A percentile compares a stretch with the other conserved stretches of the same genome.
These are phyloP conservation scores for Hamigera avellanea DNA, from an alignment of 495 filamentous ascomycete species.

Conservation along the genomic window DNA sequence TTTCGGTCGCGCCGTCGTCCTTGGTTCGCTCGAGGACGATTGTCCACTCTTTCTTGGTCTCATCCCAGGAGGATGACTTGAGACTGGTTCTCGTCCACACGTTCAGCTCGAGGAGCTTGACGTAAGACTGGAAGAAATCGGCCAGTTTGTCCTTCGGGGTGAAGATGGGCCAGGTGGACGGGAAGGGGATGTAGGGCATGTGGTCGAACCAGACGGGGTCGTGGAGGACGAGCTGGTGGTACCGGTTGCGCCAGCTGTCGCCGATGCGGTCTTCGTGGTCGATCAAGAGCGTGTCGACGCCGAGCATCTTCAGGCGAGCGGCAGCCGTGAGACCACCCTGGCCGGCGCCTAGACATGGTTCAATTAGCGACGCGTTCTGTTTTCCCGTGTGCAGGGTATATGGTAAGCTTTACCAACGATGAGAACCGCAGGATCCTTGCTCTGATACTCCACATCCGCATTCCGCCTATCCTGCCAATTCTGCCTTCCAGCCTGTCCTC, in stretches of 20 bases:
- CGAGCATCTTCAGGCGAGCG: conserved; percentile 66
- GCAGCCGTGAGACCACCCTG: conserved; percentile 46
- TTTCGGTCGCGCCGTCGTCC: conserved; percentile 36
- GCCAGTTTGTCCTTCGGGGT: conserved; percentile 76
- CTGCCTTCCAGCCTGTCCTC: conserved; percentile 38
- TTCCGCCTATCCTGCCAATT: conserved; percentile 59
- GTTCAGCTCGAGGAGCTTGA: conserved; percentile 61
- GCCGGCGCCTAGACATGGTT: conserved; percentile 28
- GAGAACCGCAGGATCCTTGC: conserved; percentile 48
- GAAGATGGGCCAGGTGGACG: conserved; percentile 52
- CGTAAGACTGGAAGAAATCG: conserved; percentile 68
- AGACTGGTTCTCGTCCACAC: conserved; percentile 55
- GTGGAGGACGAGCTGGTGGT: conserved; percentile 53
- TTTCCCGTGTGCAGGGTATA: neutral
- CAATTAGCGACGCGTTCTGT: conserved; percentile 3
- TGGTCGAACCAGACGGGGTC: conserved; percentile 72
- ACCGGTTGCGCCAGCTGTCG: conserved; percentile 68
- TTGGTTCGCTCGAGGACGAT: conserved; percentile 40
- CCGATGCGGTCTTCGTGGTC: conserved; percentile 56
- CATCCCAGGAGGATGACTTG: conserved; percentile 39
- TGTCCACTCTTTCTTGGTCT: conserved; percentile 45
- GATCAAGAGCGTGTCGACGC: conserved; percentile 49
- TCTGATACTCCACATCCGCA: conserved; percentile 40
- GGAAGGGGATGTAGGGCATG: conserved; percentile 62
- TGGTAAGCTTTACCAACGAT: conserved; percentile 54